Evolutionary conservation across 169 alveolate genomes (phyloP).

Genomic region (Babesia bovis): DNA sequence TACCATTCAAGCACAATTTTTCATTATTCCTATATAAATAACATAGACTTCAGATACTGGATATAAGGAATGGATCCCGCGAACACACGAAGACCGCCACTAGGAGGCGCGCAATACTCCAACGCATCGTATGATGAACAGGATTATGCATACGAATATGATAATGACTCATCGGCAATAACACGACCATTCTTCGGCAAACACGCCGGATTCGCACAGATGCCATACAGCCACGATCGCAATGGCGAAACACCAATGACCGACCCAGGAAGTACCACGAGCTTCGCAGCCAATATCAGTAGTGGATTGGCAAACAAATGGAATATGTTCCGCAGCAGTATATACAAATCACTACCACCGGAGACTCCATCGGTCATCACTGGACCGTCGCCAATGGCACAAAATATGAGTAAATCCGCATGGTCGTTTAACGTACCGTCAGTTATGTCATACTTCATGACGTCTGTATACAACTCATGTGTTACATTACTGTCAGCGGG

Average conservation of each 20-base stretch:
- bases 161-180: constrained; percentile 7
- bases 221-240: constrained; percentile 9
- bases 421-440: neutral
- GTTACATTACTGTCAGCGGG: constrained; percentile 10
- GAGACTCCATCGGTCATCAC: constrained; percentile 12
- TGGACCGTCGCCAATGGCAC: neutral
- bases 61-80: neutral
- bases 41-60: too few species aligned
- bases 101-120: constrained; percentile 32
- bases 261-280: constrained; percentile 5
- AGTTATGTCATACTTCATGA: neutral
- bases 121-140: constrained; percentile 59
- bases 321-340: constrained; percentile 12
- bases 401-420: neutral
- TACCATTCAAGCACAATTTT: too few species aligned
- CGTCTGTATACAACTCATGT: constrained; percentile 1
- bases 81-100: neutral
- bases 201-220: neutral
- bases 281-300: constrained; percentile 19
- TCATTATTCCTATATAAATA: too few species aligned
- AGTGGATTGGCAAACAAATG: constrained; percentile 18
- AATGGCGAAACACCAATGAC: neutral
- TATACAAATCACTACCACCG: constrained; percentile 14
- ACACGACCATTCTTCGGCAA: constrained; percentile 19
- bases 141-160: neutral